Conservation (phyloP, 2,329 filamentous ascomycete genomes). For the Alternaria dauci region DNA sequence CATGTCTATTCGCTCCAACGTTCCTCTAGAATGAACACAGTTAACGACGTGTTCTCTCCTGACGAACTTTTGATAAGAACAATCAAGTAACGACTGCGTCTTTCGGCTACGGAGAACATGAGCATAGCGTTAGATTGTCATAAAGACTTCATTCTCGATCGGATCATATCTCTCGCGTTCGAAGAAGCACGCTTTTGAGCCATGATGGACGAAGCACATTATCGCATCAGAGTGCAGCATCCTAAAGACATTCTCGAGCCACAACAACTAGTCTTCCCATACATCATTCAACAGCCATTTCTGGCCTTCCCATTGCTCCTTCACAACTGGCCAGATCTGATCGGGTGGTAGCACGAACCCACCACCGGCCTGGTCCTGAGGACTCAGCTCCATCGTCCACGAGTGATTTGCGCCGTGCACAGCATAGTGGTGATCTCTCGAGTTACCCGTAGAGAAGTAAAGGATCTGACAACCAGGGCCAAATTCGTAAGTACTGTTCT, state of each 20-base stretch:
- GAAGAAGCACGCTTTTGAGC: background rate
- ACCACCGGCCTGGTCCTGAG: conserved; percentile 52
- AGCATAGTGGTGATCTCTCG: conserved; percentile 55
- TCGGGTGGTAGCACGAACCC: conserved; percentile 59
- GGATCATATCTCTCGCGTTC: background rate
- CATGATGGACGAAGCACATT: too few species aligned
- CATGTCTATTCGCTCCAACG: background rate
- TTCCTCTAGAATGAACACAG: background rate
- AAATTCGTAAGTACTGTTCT: conserved; percentile 48
- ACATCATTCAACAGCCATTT: conserved; percentile 31
- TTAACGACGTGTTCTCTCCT: background rate
- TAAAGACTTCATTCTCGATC: background rate
- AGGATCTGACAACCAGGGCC: conserved; percentile 66
- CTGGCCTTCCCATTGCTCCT: conserved; percentile 57
- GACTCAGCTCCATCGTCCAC: conserved; percentile 59
- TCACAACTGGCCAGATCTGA: conserved; percentile 56
- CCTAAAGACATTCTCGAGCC: background rate
- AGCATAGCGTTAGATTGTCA: background rate
- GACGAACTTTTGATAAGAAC: background rate
- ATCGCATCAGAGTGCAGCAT: background rate
- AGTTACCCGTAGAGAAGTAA: conserved; percentile 62
- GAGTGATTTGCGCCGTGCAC: conserved; percentile 53
- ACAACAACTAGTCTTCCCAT: conserved; percentile 15
- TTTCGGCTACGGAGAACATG: background rate
- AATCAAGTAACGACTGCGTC: background rate